Evolutionary conservation across 495 filamentous ascomycete genomes (phyloP), one percentile per base, ranked within the genome.

Genomic region (Pseudoneurospora amorphoporcata): DNA sequence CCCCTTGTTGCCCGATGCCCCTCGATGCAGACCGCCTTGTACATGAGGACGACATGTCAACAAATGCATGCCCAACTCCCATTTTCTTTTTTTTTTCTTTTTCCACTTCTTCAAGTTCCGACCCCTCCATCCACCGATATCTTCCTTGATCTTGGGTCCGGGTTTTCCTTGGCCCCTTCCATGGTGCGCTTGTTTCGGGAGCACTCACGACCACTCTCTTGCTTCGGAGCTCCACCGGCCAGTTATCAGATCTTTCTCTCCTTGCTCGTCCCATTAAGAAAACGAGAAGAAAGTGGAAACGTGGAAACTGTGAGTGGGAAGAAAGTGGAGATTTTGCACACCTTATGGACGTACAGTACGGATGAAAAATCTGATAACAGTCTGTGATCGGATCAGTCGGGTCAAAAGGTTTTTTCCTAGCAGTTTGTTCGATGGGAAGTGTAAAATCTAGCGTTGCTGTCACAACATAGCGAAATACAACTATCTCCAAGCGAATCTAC

Each of bases 211-310:
- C 23, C 23, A 23, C 45, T 61, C 53, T 35, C 53, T 16, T 61
- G 53, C 29, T 61, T 32, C 23, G 53, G 53, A 61, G 53, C 53
- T 61, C 53, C 53, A 35, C 53, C 53, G 23, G 23, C 53, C 23
- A 61, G 53, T 61, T 61, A 61, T 61, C 53, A 61, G 53, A 61
- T 61, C 23, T 61, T 61, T 32, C 53, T 32, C 29, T 61, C 29
- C 53, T 61, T 61, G 53, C 53, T 61, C 53, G 29, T 61, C 53
- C 29, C 53, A 35, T 61, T 14, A 16, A 71, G 35, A 69, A 58
- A 73, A 73, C 70, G 68, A 61, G 42, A 68, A 45, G 12, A 37
- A 68, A 68, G 65, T 71, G 53, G 53, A 32, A 29, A 32, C 12
- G 47, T 58, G 47, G 23, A 32, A 61, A 14, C 12, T 32, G 39